Evolutionary conservation across 306 rosid species (phyloP), one percentile per base, ranked within the genome.

Genomic region (Quercus engelmannii): DNA sequence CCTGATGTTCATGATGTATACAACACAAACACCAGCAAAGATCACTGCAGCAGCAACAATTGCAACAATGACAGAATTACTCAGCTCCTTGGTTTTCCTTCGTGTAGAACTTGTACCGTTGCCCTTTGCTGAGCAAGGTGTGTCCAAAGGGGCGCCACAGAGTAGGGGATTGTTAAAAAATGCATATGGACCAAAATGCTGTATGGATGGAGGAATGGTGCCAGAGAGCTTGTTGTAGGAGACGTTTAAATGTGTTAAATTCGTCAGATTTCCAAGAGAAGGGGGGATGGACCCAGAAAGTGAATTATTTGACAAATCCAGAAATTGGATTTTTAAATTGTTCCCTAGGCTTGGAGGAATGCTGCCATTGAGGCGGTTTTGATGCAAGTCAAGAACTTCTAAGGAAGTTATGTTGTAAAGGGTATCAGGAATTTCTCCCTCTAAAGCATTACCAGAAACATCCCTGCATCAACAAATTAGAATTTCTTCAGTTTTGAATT

Each of bases 21-120:
- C 90, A 79, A 96, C 82, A 87, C 96, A 96, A 70, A 96, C 98
- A 79, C 99, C 99, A 0, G 86, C 41, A 55, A 96, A 88, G 86
- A 96, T 96, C 79, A 91, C 69, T 49, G 91, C 96, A 58, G 99
- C 99, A 58, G 99, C 99, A 78, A 91, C 96, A 80, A 96, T 93
- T 73, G 97, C 99, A 43, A 96, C 75, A 78, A 96, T 93, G 74
- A 90, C 88, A 79, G 99, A 93, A 58, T 83, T 88, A 54, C 92
- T 89, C 20, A 96, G 92, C 79, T 80, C 82, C 74, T 87, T 87
- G 46, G 92, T 75, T 81, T 88, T 91, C 85, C 84, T 78, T 5
- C 83, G 75, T 55, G 74, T 55, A 20, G 91, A 71, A 77, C 83
- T 59, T 13, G 77, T 15, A 49, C 31, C 21, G 64, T 89, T 82